Evolutionary conservation across 2,329 filamentous ascomycete genomes (phyloP).

Genomic region (Paecilomyces formosus): DNA sequence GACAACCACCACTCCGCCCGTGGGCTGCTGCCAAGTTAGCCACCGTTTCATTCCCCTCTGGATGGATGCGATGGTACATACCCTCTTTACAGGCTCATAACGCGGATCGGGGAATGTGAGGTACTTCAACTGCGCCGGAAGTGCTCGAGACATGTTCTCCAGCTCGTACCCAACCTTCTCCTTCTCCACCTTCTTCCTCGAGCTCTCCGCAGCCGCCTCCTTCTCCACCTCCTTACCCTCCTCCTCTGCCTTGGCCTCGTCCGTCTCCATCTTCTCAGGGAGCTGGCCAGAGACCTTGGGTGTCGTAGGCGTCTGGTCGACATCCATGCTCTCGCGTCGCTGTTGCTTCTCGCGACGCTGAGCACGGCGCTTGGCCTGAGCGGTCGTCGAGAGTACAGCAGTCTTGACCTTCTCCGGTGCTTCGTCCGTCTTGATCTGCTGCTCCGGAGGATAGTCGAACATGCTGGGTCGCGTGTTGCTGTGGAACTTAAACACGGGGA

Average conservation of each 20-base stretch:
- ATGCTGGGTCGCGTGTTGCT: constrained; percentile 89
- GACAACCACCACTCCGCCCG: constrained; percentile 87
- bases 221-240: constrained; percentile 53
- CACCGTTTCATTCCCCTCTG: constrained; percentile 4
- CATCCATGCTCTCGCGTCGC: constrained; percentile 88
- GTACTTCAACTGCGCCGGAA: constrained; percentile 89
- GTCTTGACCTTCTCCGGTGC: constrained; percentile 90
- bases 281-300: constrained; percentile 56
- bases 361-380: constrained; percentile 89
- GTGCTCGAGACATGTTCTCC: constrained; percentile 92
- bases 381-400: constrained; percentile 90
- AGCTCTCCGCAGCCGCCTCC: constrained; percentile 47
- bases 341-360: constrained; percentile 90
- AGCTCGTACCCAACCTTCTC: constrained; percentile 96
- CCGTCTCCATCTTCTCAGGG: constrained; percentile 78
- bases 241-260: constrained; percentile 59
- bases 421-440: constrained; percentile 90
- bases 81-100: constrained; percentile 90
- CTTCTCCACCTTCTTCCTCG: constrained; percentile 87
- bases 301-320: constrained; percentile 71
- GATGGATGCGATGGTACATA: constrained; percentile 36
- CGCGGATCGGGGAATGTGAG: constrained; percentile 85
- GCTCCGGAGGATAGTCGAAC: constrained; percentile 96
- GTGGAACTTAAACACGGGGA: constrained; percentile 91
- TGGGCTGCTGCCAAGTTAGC: constrained; percentile 58